Evolutionary conservation across 805 yeast species (phyloP), one percentile per base, ranked within the genome.

Genomic region (Hanseniaspora thailandica): DNA sequence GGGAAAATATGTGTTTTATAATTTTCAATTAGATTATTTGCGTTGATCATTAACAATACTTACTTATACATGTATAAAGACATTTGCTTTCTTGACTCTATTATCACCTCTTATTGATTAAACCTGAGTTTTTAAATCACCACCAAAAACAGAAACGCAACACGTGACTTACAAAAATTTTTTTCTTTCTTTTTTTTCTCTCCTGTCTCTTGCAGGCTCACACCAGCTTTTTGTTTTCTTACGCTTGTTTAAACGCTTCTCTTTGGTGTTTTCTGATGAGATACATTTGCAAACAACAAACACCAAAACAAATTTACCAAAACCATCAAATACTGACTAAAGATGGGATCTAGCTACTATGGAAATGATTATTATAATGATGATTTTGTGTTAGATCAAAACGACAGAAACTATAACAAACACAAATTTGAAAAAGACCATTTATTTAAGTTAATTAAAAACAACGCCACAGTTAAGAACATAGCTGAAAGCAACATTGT

Each of bases 391-490:
- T 10, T 43, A 13, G 46, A 38, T n/a, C 41, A 41, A 19, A 17
- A 23, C 38, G n/a, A 19, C 22, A 48, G 48, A 13, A 35, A 28
- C 25, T 28, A 26, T 28, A 28, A 35, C 15, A 38, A 25, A 28
- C 13, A 26, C 28, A 43, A 17, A n/a, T 44, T 45, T 49, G 45
- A 28, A 15, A 19, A 46, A 17, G 35, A 39, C 12, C 20, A 17
- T 22, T 35, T 44, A 2, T 8, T 40, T 2, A 22, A 40, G 13
- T 17, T 38, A 4, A 6, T 49, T 5, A 40, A 41, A 20, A 43
- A 44, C 22, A 50, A 44, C 20, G 30, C 33, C n/a, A 44, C 54
- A 13, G 35, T 44, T 17, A 50, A 50, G 28, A 34, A 51, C 40
- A 44, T 38, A 9, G 36, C 39, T 8, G 46, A 51, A 22, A 45